These are phyloP conservation scores for Suillus variegatus DNA, from an alignment of 768 basidiomycete genomes.

Conservation along the genomic window DNA sequence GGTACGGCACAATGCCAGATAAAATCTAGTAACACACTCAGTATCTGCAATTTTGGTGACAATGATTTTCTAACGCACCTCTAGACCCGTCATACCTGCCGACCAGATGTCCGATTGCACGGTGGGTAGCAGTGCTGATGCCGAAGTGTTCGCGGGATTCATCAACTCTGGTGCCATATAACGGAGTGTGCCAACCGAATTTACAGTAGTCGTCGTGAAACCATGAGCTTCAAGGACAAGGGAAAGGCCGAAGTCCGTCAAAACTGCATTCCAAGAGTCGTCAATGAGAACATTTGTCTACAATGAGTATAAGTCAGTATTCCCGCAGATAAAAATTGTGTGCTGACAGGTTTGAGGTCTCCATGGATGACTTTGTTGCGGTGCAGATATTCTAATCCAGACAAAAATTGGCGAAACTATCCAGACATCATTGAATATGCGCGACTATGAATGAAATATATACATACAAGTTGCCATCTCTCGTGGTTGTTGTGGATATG, in stretches of 20 bases:
- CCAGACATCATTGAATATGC: neutral
- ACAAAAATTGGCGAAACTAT: slow-evolving; percentile 23
- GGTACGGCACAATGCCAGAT: slow-evolving; percentile 4
- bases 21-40: slow-evolving; percentile 6
- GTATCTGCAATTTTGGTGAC: neutral
- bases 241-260: slow-evolving; percentile 44
- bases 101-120: slow-evolving; percentile 37
- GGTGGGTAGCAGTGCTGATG: slow-evolving; percentile 22
- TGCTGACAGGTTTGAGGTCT: slow-evolving; percentile 39
- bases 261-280: slow-evolving; percentile 30
- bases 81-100: slow-evolving; percentile 36
- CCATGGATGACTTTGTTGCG: slow-evolving; percentile 31
- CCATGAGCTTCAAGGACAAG: slow-evolving; percentile 35
- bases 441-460: neutral
- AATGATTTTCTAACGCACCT: slow-evolving; percentile 22
- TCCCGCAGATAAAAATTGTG: neutral
- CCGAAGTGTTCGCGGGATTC: slow-evolving; percentile 14
- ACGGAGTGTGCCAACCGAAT: slow-evolving; percentile 33
- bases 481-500: slow-evolving; percentile 15
- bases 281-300: slow-evolving; percentile 40
- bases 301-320: neutral
- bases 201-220: slow-evolving; percentile 35
- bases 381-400: slow-evolving; percentile 28
- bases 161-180: slow-evolving; percentile 43
- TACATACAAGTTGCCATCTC: slow-evolving; percentile 25